Percentiles rank a stretch among this genome's conserved stretches.
phyloP scores from a whole-genome alignment of 2,329 filamentous ascomycete genomes.

The Zymoseptoria brevis region DNA sequence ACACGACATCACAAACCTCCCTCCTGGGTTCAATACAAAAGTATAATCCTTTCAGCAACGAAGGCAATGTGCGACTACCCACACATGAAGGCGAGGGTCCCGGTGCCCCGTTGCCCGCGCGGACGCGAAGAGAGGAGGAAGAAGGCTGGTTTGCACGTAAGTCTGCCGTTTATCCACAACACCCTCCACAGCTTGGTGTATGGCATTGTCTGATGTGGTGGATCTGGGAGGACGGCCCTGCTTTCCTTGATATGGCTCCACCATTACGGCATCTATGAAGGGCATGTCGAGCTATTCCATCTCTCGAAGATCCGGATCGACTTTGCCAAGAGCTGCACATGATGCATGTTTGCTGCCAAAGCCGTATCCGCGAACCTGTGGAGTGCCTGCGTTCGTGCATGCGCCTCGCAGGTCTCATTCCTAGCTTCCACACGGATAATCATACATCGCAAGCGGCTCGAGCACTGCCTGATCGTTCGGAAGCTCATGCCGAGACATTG shows the following conservation, averaged over 20 bases:
- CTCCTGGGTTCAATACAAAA: constrained; percentile 74
- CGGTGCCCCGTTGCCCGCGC: constrained; percentile 78
- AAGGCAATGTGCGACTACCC: constrained; percentile 84
- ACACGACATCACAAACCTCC: constrained; percentile 67
- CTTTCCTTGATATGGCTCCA: constrained; percentile 13
- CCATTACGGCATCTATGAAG: constrained; percentile 7
- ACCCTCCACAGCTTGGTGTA: constrained; percentile 2
- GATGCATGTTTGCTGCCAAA: constrained; percentile 7
- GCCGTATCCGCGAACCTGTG: constrained; percentile 15
- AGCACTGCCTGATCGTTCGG: constrained; percentile 7
- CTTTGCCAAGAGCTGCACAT: constrained; percentile 18
- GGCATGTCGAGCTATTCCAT: constrained; percentile 10
- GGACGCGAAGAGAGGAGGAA: constrained; percentile 81
- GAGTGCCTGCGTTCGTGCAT: constrained; percentile 25
- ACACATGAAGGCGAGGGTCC: constrained; percentile 66
- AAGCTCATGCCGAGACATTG: constrained; percentile 26
- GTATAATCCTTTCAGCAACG: constrained; percentile 77
- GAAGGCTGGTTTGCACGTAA: constrained; percentile 93
- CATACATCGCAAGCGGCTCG: constrained; percentile 6
- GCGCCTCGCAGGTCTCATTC: constrained; percentile 12
- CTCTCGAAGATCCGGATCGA: constrained; percentile 17
- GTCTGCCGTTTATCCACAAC: constrained; percentile 35
- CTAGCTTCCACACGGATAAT: constrained; percentile 5
- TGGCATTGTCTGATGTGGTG: background rate
- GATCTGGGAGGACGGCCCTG: constrained; percentile 5